A percentile compares a stretch with the other conserved stretches of the same genome.
Evolutionary conservation across 257 asterid genomes (phyloP).

Genomic region (Lavandula angustifolia): DNA sequence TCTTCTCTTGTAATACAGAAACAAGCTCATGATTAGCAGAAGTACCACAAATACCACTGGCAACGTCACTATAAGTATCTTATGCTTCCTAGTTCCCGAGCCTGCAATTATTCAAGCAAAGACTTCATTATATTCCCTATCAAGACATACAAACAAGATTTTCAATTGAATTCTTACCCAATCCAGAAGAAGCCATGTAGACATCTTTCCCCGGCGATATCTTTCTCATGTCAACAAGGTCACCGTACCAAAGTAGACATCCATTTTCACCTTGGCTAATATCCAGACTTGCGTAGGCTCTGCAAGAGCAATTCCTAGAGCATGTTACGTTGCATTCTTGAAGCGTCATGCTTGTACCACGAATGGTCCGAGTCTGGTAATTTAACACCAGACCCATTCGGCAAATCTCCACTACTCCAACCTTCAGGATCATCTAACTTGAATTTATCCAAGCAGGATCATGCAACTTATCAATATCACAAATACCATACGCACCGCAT

Average conservation of each 20-base stretch:
- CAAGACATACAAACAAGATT: too few species aligned
- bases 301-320: slow-evolving; percentile 17
- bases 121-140: too few species aligned
- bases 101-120: too few species aligned
- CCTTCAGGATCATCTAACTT: slow-evolving; percentile 15
- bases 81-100: too few species aligned
- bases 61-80: too few species aligned
- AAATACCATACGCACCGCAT: slow-evolving; percentile 43
- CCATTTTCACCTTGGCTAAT: slow-evolving; percentile 5
- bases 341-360: too few species aligned
- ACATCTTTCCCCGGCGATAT: slow-evolving; percentile 2
- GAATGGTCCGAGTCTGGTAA: too few species aligned
- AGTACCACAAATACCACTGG: too few species aligned
- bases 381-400: too few species aligned
- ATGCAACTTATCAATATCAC: slow-evolving; percentile 26
- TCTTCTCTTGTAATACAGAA: too few species aligned
- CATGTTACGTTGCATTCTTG: slow-evolving; percentile 7
- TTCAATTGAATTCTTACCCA: too few species aligned
- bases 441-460: slow-evolving; percentile 37
- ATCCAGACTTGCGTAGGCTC: slow-evolving; percentile 19
- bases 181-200: slow-evolving; percentile 24
- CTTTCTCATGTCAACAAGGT: slow-evolving; percentile 9
- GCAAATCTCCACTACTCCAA: neutral
- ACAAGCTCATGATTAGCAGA: too few species aligned
- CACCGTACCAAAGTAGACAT: slow-evolving; percentile 25